Percentiles rank a stretch among this genome's conserved stretches.
Evolutionary conservation across 1,139 yeast genomes (phyloP).

Genomic region (Scheffersomyces segobiensis): DNA sequence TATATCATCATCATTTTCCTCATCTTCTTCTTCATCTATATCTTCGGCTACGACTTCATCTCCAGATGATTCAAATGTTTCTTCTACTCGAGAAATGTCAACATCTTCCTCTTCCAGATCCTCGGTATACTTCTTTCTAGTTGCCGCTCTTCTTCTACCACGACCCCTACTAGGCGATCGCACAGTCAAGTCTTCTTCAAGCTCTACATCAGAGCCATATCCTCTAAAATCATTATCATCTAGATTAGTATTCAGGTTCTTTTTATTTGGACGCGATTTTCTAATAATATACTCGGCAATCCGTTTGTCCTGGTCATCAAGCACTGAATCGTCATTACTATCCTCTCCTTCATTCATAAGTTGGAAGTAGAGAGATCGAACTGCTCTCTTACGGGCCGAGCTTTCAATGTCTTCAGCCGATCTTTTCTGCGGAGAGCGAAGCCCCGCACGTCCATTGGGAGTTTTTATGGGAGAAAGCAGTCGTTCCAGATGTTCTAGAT

Average conservation of each 20-base stretch:
- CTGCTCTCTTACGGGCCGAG: slow-evolving; percentile 54
- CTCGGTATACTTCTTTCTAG: slow-evolving; percentile 13
- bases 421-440: slow-evolving; percentile 46
- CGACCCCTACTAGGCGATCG: slow-evolving; percentile 2
- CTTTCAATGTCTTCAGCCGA: slow-evolving; percentile 40
- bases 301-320: slow-evolving; percentile 40
- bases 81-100: slow-evolving; percentile 1
- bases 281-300: slow-evolving; percentile 47
- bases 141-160: slow-evolving; percentile 4
- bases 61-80: not conserved
- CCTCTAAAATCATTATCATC: slow-evolving; percentile 8
- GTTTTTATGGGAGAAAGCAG: slow-evolving; percentile 28
- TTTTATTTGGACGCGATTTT: slow-evolving; percentile 19
- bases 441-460: slow-evolving; percentile 49
- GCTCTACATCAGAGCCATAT: slow-evolving; percentile 33
- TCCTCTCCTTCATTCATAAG: slow-evolving; percentile 38
- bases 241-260: not conserved
- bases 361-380: slow-evolving; percentile 29
- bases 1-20: slow-evolving; percentile 5
- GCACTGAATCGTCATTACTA: slow-evolving; percentile 23
- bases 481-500: slow-evolving; percentile 6
- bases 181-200: slow-evolving; percentile 28
- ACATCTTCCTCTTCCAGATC: slow-evolving; percentile 9
- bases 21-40: slow-evolving; percentile 8
- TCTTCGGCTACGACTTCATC: slow-evolving; percentile 5